Base-by-base conservation (phyloP, 2,329 filamentous ascomycete species). In the Lasiodiplodia theobromae region DNA sequence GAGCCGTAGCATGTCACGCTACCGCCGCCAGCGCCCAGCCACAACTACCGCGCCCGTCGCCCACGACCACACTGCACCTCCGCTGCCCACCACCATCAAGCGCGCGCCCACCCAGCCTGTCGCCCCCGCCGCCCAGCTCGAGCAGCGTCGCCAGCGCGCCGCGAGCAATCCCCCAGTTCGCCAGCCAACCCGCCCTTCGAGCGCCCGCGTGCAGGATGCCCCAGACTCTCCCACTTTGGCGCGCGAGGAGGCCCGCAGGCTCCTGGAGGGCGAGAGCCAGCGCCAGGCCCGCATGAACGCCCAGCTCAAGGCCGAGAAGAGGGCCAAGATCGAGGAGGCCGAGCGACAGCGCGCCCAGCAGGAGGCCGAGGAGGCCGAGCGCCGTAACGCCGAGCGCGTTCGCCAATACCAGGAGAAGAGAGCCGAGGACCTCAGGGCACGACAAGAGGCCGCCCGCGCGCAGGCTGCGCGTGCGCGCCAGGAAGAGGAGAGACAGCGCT, bases 1-100 rank as follows among this genome's bases (percentile, higher is more conserved):
- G 31, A 78, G 75, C 70, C 75, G 76, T 68, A 81, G 78, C 73
- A 80, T 78, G 77, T 80, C 78, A 71, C 77, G 79, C 71, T 81
- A 81, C 70, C 79, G 79, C 69, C 76, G 78, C 64, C 74, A 70
- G 62, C 69, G 78, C 2, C 76, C 77, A 23, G 69, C 71, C 14
- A 71, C 72, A 4, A 73, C 77, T 65, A 71, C 76, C 69, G 71
- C 72, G 71, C 71, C 73, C 70, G 71, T 72, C 54, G 68, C 74
- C 23, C 72, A 73, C 47, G 68, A 72, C 40, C 71, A 75, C n/a
- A 71, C 75, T 2, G 54, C 66, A n/a, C 40, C 56, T 66, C 68
- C 69, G 56, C 64, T 68, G n/a, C 66, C 56, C 71, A 40, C 67
- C 71, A 11, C 21, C 11, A 37, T 52, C 38, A 47, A 51, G 16